Base-by-base conservation (phyloP, 2,329 filamentous ascomycete genomes). In the Fusarium robinianum region DNA sequence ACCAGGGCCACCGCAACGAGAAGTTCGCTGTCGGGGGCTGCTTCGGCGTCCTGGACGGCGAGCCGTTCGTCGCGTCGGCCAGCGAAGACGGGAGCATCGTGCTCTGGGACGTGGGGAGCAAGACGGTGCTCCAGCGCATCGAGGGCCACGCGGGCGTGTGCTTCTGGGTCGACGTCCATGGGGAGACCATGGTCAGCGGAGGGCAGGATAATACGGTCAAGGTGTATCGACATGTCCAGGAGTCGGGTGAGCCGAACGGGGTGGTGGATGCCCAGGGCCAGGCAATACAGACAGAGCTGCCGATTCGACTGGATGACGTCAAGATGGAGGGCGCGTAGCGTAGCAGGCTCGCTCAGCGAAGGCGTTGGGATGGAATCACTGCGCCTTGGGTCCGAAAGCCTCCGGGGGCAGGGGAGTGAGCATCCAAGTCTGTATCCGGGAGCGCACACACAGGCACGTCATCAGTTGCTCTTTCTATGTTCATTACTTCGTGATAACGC, bases 61-160 rank as follows among this genome's bases (percentile, higher is more conserved):
- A 64, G 16, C 63, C 75, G 0, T 95, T 95, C 60, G 80, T 91
- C 11, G 87, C 84, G 0, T 87, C 87, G 22, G 90, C 91, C 0
- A 95, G 89, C 66, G 92, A 97, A 66, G 89, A 96, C 60, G 90
- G 91, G 11, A 80, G 83, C 32, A 79, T 96, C 8, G 75, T 95
- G 11, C 78, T 95, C 40, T 99, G 94, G 94, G 90, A 97, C 60
- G 89, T 96, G 10, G 84, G 81, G 49, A 88, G 77, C 63, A 99
- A 97, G 68, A 83, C 87, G 41, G 72, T 95, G 3, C 72, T 96
- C 14, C 91, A 96, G 74, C 73, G 77, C 10, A 69, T 84, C 7
- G 63, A 64, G 19, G 68, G 69, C 2, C 80, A 79, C 24, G 65
- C 74, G 22, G 79, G 78, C 14, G 79, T 84, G 18, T 83, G 81